Base-by-base conservation (phyloP, 164 flowering plant genomes). In the Cinnamomum micranthum region DNA sequence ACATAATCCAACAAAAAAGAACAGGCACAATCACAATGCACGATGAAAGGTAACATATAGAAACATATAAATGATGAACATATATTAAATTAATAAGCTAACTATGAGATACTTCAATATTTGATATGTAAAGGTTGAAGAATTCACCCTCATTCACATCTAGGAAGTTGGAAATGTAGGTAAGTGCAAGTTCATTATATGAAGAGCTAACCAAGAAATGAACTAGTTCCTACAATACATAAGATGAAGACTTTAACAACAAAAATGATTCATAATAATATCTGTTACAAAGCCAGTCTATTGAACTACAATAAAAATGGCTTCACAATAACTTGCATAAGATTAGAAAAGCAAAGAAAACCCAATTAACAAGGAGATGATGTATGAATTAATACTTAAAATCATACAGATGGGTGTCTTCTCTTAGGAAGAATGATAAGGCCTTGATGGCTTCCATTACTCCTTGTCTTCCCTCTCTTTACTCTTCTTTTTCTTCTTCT, bases 281-380 rank as follows among this genome's bases (percentile, higher is more conserved):
- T 27, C 33, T 31, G 7, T 17, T 25, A 67, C 47, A 67, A 28
- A 67, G 28, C 47, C 2, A 31, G 69, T 28, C 69, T 67, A 19
- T 67, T 31, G 69, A 67, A n/a, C 69, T 67, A 67, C 28, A 67
- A 67, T 67, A 67, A 67, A 33, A 28, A 67, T 67, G 28, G 69
- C 69, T 67, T 35, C 6, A 20, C 23, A 23, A 5, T 28, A 33
- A 67, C 69, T 17, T 28, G 27, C 6, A n/a, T 23, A 4, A 25
- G 68, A 15, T 24, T 23, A 65, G 28, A 23, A 22, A 67, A 67
- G 41, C 47, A 12, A 17, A 6, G 11, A 67, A 14, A 25, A 67
- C n/a, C 47, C 11, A 31, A 67, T 17, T 20, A 15, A 67, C 28
- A 20, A 67, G 22, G 28, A 67, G 47, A 31, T 15, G 17, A 33